These are phyloP conservation scores for Oryza longistaminata DNA, from an alignment of 176 grass and related monocot species.

Conservation along the genomic window DNA sequence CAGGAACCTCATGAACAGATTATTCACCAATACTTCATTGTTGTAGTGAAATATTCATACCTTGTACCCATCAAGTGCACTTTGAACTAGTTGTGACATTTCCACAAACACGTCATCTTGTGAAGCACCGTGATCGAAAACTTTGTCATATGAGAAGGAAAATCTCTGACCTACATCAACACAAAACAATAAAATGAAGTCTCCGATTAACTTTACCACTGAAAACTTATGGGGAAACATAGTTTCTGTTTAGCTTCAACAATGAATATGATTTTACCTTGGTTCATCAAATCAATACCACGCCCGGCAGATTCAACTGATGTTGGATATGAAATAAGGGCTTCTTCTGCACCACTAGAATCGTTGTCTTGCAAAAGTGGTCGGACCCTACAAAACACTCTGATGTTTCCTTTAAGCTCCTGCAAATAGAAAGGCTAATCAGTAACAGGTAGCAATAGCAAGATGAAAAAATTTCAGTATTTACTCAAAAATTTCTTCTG, in stretches of 20 bases:
- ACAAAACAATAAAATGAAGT: constrained; percentile 15
- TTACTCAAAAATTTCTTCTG: background rate
- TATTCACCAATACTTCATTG: background rate
- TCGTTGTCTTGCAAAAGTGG: constrained; percentile 55
- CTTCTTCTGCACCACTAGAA: constrained; percentile 46
- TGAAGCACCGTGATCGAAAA: constrained; percentile 71
- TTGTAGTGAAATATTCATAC: constrained; percentile 34
- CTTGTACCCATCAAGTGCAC: constrained; percentile 97
- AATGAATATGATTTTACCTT: constrained; percentile 44
- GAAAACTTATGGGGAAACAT: background rate
- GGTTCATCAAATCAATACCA: constrained; percentile 69
- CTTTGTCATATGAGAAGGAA: constrained; percentile 93
- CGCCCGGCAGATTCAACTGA: constrained; percentile 65
- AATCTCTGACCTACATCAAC: constrained; percentile 62
- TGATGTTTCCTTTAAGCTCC: constrained; percentile 97
- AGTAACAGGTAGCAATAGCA: background rate
- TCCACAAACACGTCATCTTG: constrained; percentile 95
- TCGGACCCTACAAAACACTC: constrained; percentile 93
- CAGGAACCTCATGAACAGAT: background rate
- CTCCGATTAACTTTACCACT: background rate
- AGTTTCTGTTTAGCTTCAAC: background rate
- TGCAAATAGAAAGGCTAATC: constrained; percentile 36
- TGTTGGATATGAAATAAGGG: constrained; percentile 81
- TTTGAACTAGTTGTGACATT: constrained; percentile 94
- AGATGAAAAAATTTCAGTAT: background rate